phyloP scores from a whole-genome alignment of 768 basidiomycete genomes.

The Lactarius hengduanensis region DNA sequence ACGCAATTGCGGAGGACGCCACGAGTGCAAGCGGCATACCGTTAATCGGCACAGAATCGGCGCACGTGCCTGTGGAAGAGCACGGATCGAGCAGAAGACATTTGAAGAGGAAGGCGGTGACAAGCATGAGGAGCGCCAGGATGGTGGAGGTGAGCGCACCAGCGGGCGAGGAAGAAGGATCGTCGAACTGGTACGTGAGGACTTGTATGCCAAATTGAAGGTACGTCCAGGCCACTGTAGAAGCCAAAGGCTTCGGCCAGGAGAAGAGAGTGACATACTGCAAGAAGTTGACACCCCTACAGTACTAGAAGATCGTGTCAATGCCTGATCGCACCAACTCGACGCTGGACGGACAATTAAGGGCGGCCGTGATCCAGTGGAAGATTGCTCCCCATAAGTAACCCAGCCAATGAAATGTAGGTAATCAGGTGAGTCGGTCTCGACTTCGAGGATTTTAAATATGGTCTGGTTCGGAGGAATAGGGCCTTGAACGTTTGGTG shows the following conservation, averaged over 20 bases:
- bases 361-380: conserved; percentile 76
- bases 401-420: conserved; percentile 91
- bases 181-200: conserved; percentile 65
- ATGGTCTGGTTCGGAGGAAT: conserved; percentile 94
- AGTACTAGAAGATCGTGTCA: neutral
- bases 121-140: conserved; percentile 75
- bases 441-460: conserved; percentile 65
- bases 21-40: conserved; percentile 89
- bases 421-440: conserved; percentile 64
- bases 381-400: conserved; percentile 88
- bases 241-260: conserved; percentile 92
- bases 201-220: conserved; percentile 89
- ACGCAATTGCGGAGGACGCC: conserved; percentile 72
- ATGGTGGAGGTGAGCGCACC: conserved; percentile 65
- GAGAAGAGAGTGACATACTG: conserved; percentile 87
- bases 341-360: conserved; percentile 55
- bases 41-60: conserved; percentile 81
- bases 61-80: conserved; percentile 76
- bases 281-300: conserved; percentile 79
- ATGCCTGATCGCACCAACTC: conserved; percentile 25
- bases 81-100: conserved; percentile 54
- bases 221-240: conserved; percentile 88
- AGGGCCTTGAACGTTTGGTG: conserved; percentile 53
- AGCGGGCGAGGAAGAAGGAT: conserved; percentile 37
- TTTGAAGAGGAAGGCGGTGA: conserved; percentile 72